These are phyloP conservation scores for Acrodontium crateriforme DNA, from an alignment of 2,329 filamentous ascomycete genomes.

Conservation along the genomic window DNA sequence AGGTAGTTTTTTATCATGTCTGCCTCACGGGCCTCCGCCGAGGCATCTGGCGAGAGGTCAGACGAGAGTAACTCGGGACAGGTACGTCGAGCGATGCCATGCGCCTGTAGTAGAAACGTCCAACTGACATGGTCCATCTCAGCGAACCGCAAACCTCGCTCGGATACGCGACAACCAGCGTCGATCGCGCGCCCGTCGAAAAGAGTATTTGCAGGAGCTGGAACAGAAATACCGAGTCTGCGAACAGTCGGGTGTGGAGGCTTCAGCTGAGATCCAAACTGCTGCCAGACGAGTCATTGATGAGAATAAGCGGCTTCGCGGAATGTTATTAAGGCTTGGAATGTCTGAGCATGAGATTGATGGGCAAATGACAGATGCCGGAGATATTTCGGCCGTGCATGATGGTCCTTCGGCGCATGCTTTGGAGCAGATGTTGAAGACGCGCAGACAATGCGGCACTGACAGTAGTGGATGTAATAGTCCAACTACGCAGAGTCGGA, in stretches of 20 bases:
- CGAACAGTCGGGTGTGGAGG: constrained; percentile 52
- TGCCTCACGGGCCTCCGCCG: too few relatives aligned
- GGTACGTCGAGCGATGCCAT: too few relatives aligned
- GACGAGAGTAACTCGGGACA: too few relatives aligned
- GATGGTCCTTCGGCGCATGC: constrained; percentile 3
- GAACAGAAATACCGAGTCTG: constrained; percentile 50
- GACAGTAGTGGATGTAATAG: neutral
- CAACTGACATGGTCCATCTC: too few relatives aligned
- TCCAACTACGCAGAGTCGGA: constrained; percentile 1
- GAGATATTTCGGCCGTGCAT: constrained; percentile 2
- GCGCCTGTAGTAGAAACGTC: too few relatives aligned
- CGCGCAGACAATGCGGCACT: constrained; percentile 4
- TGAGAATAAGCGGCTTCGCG: constrained; percentile 53
- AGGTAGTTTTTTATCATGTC: too few relatives aligned
- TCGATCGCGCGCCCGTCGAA: constrained; percentile 58
- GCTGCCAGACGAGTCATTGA: constrained; percentile 55
- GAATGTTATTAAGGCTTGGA: constrained; percentile 44
- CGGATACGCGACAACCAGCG: constrained; percentile 66
- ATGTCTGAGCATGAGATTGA: constrained; percentile 43
- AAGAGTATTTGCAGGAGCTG: constrained; percentile 58
- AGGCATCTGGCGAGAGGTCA: too few relatives aligned
- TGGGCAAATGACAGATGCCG: constrained; percentile 2
- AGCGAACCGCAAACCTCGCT: constrained; percentile 30
- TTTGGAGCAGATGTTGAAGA: constrained; percentile 7
- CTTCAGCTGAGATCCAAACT: constrained; percentile 56